Evolutionary conservation across 2,329 filamentous ascomycete species (phyloP), one percentile per base, ranked within the genome.

Genomic region (Aspergillus vadensis): DNA sequence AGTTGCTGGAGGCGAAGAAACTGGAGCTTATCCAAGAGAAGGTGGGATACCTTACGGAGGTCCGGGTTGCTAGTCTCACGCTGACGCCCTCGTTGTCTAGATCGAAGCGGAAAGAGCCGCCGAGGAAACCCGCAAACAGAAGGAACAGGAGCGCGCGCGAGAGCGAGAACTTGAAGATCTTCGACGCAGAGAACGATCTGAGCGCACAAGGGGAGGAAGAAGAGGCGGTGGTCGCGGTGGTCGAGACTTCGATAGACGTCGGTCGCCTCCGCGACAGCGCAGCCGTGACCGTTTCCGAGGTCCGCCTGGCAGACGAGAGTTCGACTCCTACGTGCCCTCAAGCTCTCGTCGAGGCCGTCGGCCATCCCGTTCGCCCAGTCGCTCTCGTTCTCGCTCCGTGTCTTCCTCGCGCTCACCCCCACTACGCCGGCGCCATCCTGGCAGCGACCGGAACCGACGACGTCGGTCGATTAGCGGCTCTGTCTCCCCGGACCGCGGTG

Each of bases 1-100:
- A 97, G 77, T 83, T 99, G 44, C 80, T 99, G 2, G 95, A 99
- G 75, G 93, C 94, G 0, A 99, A 99, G 82, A 99, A 98, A 79
- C 80, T 91, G 48, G 95, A 99, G 77, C 82, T 99, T 51, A 91
- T 95, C 63, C 92, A 97, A 77, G 92, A 97, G 78, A 96, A 96
- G 88, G 94, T 96, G 59, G 19, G 57, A 27, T 36, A 21, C 5
- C 2, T 14, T 17, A 27, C 3, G 7, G 21, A 3, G n/a, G 10
- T 25, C 5, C 14, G 14, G 30, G 12, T 21, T 55, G 21, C 63
- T 71, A 49, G 70, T 60, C 50, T 15, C 49, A 25, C 2, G 23
- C 44, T 50, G 6, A 8, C 1, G 49, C 32, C 54, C 43, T 61
- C 9, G 30, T 17, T 60, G 14, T 36, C 10, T 36, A 93, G 92